Percentiles rank a stretch among this genome's conserved stretches.
Evolutionary conservation across 73 alveolate species (phyloP).

Genomic region (Stentor roeselii): DNA sequence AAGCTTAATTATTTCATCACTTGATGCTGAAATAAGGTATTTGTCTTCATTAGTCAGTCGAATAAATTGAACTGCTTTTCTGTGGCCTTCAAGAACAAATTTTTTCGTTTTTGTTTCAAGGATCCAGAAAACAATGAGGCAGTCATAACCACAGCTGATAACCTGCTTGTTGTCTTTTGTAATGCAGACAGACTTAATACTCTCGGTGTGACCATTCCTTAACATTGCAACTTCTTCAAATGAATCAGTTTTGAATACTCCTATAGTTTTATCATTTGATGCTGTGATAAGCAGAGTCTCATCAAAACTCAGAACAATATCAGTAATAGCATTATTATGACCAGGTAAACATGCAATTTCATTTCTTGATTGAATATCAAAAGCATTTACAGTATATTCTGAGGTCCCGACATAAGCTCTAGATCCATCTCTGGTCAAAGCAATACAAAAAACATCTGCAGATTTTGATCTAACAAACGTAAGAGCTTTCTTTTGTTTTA

Average conservation of each 20-base stretch:
- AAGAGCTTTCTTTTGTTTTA: too few species aligned
- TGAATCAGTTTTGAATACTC: neutral
- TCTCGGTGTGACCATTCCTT: neutral
- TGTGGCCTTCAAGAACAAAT: neutral
- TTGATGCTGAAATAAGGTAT: conserved; percentile 61
- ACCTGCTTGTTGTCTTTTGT: neutral
- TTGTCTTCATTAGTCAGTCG: neutral
- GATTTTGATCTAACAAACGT: too few species aligned
- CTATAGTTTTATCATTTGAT: neutral
- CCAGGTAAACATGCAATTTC: too few species aligned
- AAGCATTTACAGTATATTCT: too few species aligned
- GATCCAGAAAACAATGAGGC: neutral
- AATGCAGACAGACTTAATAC: too few species aligned
- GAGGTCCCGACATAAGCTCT: too few species aligned
- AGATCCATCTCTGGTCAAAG: too few species aligned
- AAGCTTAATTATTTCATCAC: conserved; percentile 79
- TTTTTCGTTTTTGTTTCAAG: neutral
- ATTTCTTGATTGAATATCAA: too few species aligned
- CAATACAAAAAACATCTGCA: neutral
- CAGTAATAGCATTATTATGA: too few species aligned
- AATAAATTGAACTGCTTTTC: neutral
- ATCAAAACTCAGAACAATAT: too few species aligned
- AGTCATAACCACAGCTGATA: neutral
- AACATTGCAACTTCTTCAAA: too few species aligned
- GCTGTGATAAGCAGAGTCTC: neutral